Evolutionary conservation across 345 rosid genomes (phyloP), one percentile per base, ranked within the genome.

Genomic region (Populus nigra): DNA sequence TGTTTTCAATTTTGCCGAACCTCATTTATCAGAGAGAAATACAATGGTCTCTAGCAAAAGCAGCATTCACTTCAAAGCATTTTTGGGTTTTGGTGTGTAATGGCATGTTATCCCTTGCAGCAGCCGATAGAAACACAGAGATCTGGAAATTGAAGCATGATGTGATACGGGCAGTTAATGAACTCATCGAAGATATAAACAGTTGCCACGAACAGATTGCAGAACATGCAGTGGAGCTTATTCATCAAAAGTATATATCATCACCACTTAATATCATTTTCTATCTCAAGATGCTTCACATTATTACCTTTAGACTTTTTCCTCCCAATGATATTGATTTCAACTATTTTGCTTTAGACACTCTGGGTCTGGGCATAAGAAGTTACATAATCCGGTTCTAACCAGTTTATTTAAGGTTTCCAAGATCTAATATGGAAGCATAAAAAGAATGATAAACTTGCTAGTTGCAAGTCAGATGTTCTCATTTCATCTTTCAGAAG

Each of bases 161-260:
- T 81, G 92, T 94, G 76, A 92, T 94, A 73, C 96, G 91, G 83
- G 92, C 94, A 20, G 91, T 92, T 69, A 94, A 92, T 85, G 96
- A 92, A 68, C 97, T 94, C 76, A 87, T 94, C 78, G 89, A 84
- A 68, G 98, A 92, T 77, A 94, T 92, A 78, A 79, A 80, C 78
- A 90, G 93, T 73, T 94, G 94, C 83, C 97, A 92, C 79, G 98
- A 94, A 79, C 97, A 88, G 91, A 94, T 94, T 53, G 94, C 98
- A 41, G 98, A 94, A 84, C 98, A 92, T 85, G 94, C 98, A 33
- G 86, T 94, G 72, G 98, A 94, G 89, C 97, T 92, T 87, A 94
- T 92, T 86, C 98, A 94, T 86, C 98, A 94, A 35, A 92, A 94
- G 97, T 92, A 92, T 39, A 49, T 75, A 15, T 41, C 47, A 27